Base-by-base conservation (phyloP, 345 rosid genomes). In the Gossypium rotundifolium region DNA sequence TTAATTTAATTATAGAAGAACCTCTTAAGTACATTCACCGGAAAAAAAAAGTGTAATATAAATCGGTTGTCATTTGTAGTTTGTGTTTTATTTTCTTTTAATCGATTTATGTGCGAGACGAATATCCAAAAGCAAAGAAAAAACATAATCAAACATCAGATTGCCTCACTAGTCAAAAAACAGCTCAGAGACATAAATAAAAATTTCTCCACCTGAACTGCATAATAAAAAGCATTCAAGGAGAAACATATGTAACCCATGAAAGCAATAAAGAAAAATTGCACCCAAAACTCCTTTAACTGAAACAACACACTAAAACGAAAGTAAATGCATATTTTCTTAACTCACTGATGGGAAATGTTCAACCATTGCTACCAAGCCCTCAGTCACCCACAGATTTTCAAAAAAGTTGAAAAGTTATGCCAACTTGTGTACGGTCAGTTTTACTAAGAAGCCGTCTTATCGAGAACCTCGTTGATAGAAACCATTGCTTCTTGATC, bases 401-500 rank as follows among this genome's bases (percentile, higher is more conserved):
- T 38, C 64, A 17, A 68, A 74, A 80, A 79, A 72, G 66, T 59
- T 38, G 17, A 42, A 75, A 9, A 44, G n/a, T 63, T 70, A 72
- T 57, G 67, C 75, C 66, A 2, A n/a, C 13, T 64, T 54, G 38
- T 60, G n/a, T 44, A 33, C 7, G 7, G 40, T 27, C 27, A 20
- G 52, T 65, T 48, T 25, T 27, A 16, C 51, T 0, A 3, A 20
- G 18, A n/a, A 23, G 18, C 53, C 2, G 13, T 17, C 75, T 74
- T 70, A 88, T 69, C 85, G 82, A 3, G 87, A 75, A 71, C 86
- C 84, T n/a, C 92, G 91, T 77, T 82, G 84, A 79, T 85, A 81
- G 80, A 83, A 83, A 59, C 91, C 94, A 62, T 92, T 90, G 71
- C 94, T 94, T 76, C 96, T 87, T 17, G 77, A 54, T 63, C 92